A percentile compares a stretch with the other conserved stretches of the same genome.
These are phyloP conservation scores for Phytophthora nicotianae DNA, from an alignment of 352 stramenopile species.

Conservation along the genomic window DNA sequence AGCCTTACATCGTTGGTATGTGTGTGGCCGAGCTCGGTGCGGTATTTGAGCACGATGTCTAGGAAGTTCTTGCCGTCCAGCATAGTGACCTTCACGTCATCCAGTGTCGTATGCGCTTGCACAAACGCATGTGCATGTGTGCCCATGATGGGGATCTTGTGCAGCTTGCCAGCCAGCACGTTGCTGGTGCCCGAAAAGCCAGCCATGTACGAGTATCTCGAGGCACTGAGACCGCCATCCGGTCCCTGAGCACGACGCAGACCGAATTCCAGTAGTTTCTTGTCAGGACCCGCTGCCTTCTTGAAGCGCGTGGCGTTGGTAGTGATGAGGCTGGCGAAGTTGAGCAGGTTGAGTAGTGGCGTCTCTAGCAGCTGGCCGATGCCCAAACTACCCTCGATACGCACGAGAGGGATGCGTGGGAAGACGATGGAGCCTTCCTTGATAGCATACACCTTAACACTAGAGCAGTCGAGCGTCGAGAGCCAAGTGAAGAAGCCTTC, in stretches of 20 bases:
- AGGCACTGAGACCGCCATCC: slow-evolving; percentile 97
- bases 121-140: slow-evolving; percentile 99
- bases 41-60: slow-evolving; percentile 83
- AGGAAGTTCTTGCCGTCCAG: slow-evolving; percentile 84
- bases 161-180: slow-evolving; percentile 96
- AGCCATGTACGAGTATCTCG: slow-evolving; percentile 97
- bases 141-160: slow-evolving; percentile 95
- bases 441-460: slow-evolving; percentile 94
- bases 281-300: slow-evolving; percentile 87
- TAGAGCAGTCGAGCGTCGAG: slow-evolving; percentile 91
- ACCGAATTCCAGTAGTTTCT: slow-evolving; percentile 94
- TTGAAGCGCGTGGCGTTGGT: slow-evolving; percentile 98
- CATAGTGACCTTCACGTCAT: slow-evolving; percentile 85
- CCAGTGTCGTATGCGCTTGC: slow-evolving; percentile 93
- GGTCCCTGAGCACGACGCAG: slow-evolving; percentile 95
- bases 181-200: slow-evolving; percentile 98
- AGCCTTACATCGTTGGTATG: slow-evolving; percentile 80
- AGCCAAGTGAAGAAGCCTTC: slow-evolving; percentile 97
- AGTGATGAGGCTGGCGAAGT: slow-evolving; percentile 97
- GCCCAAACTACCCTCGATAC: slow-evolving; percentile 93
- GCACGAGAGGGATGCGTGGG: slow-evolving; percentile 94
- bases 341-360: slow-evolving; percentile 97
- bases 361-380: slow-evolving; percentile 98
- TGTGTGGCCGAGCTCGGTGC: slow-evolving; percentile 63
- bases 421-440: slow-evolving; percentile 97